Conservation (phyloP, 78 protist genomes). For the Paulinella micropora region DNA sequence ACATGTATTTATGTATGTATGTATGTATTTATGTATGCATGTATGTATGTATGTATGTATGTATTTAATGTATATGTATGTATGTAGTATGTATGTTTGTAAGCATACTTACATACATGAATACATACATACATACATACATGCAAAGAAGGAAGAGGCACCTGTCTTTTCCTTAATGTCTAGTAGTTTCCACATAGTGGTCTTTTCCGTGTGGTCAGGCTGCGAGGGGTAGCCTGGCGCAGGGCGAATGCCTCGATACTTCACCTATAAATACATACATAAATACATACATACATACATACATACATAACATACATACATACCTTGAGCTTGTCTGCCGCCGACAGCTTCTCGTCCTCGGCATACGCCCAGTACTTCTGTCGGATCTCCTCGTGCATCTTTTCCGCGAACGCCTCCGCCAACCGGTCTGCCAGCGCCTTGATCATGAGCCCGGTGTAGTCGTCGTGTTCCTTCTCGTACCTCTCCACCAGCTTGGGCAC, state of each 20-base stretch:
- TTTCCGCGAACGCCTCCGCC: constrained; percentile 89
- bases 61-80: neutral
- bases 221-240: constrained; percentile 96
- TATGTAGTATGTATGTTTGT: neutral
- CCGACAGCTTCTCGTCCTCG: constrained; percentile 37
- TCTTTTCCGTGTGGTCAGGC: constrained; percentile 97
- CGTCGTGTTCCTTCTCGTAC: constrained; percentile 60
- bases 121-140: neutral
- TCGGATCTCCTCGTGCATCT: constrained; percentile 73
- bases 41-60: neutral
- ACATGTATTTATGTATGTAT: neutral
- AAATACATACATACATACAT: too few species aligned
- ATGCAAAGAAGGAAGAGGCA: too few species aligned
- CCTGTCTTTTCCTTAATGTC: too few species aligned
- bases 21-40: neutral
- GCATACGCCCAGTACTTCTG: constrained; percentile 79
- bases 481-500: constrained; percentile 51
- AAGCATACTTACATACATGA: neutral
- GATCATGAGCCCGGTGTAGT: constrained; percentile 70
- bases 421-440: constrained; percentile 82
- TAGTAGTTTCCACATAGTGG: constrained; percentile 63
- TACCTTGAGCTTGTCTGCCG: constrained; percentile 63
- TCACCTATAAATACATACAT: too few species aligned
- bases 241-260: constrained; percentile 89
- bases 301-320: too few species aligned